Conservation (phyloP, 371 early-diverging fungal species). For the Mucor plumbeus region DNA sequence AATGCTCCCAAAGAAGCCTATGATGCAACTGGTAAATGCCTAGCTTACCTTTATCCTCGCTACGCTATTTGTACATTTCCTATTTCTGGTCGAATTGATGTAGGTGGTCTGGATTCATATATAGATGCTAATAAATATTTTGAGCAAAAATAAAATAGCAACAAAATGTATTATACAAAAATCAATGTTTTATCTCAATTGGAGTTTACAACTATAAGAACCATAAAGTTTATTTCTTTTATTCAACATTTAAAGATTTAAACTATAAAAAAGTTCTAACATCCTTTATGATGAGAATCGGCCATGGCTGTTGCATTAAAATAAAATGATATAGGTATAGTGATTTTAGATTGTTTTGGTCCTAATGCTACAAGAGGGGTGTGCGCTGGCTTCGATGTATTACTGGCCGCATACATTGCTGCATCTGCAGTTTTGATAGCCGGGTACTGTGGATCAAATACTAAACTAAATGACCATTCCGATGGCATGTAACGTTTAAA, state of each 20-base stretch:
- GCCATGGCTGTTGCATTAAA: constrained; percentile 12
- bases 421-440: background rate
- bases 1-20: constrained; percentile 48
- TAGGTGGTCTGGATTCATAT: constrained; percentile 60
- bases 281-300: constrained; percentile 15
- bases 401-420: background rate
- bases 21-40: constrained; percentile 67
- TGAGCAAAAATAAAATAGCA: constrained; percentile 12
- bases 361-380: constrained; percentile 9
- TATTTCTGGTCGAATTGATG: constrained; percentile 67
- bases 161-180: background rate
- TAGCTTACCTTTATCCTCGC: constrained; percentile 57
- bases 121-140: constrained; percentile 61
- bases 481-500: constrained; percentile 24
- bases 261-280: background rate
- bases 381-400: background rate
- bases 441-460: constrained; percentile 23
- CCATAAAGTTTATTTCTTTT: too few species aligned
- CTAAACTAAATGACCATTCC: constrained; percentile 22
- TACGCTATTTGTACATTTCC: constrained; percentile 44
- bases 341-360: constrained; percentile 7
- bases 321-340: constrained; percentile 8
- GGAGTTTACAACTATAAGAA: too few species aligned
- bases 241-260: too few species aligned
- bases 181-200: too few species aligned